Conservation (phyloP, 2,329 filamentous ascomycete genomes). For the Trichoderma asperellum region DNA sequence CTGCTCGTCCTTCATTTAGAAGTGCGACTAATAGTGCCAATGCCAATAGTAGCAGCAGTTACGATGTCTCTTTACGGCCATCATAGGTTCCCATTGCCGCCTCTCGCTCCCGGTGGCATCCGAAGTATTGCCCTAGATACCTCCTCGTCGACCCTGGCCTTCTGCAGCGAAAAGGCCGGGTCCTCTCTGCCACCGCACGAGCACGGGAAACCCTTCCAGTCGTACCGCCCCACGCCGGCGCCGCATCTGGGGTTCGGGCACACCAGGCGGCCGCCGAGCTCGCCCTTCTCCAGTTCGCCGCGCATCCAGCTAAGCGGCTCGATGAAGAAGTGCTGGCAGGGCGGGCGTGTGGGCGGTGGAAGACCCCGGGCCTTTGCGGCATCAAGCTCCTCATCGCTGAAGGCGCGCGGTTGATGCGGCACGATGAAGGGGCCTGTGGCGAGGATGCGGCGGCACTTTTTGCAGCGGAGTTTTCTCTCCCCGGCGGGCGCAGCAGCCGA, state of each 20-base stretch:
- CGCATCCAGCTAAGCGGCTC: constrained; percentile 97
- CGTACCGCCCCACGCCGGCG: constrained; percentile 86
- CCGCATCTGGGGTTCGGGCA: constrained; percentile 81
- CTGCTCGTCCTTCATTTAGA: neutral
- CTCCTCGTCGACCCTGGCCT: constrained; percentile 77
- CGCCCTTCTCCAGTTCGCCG: constrained; percentile 75
- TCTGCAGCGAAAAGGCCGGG: constrained; percentile 84
- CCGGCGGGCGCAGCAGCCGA: constrained; percentile 30
- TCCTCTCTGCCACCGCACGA: constrained; percentile 90
- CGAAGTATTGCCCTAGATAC: constrained; percentile 49
- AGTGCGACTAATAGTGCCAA: neutral
- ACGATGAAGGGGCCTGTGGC: constrained; percentile 65
- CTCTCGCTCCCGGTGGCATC: constrained; percentile 54
- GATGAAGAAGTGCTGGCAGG: constrained; percentile 85
- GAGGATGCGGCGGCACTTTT: constrained; percentile 78
- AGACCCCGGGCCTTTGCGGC: neutral
- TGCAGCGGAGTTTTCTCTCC: constrained; percentile 67
- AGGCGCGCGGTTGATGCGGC: constrained; percentile 53
- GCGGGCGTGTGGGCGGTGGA: constrained; percentile 30
- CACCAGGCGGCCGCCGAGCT: constrained; percentile 79
- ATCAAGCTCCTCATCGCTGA: neutral
- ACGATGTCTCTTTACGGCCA: neutral
- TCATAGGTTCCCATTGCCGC: constrained; percentile 39
- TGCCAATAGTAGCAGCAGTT: neutral
- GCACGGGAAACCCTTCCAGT: constrained; percentile 94